A percentile compares a stretch with the other conserved stretches of the same genome.
These are phyloP conservation scores for Acanthamoeba sp. DNA, from an alignment of 208 protist genomes.

Conservation along the genomic window DNA sequence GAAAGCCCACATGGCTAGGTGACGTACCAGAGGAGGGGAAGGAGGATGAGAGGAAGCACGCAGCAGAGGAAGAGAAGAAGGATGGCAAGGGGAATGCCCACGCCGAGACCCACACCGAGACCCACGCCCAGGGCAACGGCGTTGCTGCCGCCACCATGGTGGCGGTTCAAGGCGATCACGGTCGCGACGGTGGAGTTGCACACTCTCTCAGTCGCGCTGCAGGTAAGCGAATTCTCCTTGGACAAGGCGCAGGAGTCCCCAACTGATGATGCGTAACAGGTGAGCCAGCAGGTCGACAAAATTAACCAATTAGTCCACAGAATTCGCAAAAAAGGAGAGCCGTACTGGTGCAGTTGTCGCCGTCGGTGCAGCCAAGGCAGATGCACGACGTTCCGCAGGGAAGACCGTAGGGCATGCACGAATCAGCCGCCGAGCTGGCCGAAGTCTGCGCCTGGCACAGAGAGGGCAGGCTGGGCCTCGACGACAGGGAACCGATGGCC, in stretches of 20 bases:
- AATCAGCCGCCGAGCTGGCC: neutral
- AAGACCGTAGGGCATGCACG: neutral
- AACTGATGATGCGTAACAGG: neutral
- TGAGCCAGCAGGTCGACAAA: neutral
- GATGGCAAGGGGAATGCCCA: slow-evolving; percentile 6
- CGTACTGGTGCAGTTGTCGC: slow-evolving; percentile 19
- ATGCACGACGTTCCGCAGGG: slow-evolving; percentile 1
- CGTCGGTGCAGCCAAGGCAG: slow-evolving; percentile 8
- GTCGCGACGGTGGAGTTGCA: neutral
- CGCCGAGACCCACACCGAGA: neutral
- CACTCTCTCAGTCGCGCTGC: neutral
- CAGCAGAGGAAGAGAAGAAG: slow-evolving; percentile 13
- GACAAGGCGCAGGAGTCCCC: neutral
- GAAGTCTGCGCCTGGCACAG: neutral
- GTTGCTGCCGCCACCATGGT: neutral
- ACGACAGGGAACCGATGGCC: neutral
- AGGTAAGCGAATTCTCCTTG: neutral
- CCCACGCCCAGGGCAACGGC: neutral
- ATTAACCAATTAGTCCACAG: neutral
- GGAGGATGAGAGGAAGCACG: slow-evolving; percentile 12
- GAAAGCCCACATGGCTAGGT: neutral
- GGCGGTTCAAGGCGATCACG: slow-evolving; percentile 4
- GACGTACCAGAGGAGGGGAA: neutral
- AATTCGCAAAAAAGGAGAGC: neutral
- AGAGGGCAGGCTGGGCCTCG: neutral